These are phyloP conservation scores for Penicillium sp. DNA, from an alignment of 2,329 filamentous ascomycete genomes.

Conservation along the genomic window DNA sequence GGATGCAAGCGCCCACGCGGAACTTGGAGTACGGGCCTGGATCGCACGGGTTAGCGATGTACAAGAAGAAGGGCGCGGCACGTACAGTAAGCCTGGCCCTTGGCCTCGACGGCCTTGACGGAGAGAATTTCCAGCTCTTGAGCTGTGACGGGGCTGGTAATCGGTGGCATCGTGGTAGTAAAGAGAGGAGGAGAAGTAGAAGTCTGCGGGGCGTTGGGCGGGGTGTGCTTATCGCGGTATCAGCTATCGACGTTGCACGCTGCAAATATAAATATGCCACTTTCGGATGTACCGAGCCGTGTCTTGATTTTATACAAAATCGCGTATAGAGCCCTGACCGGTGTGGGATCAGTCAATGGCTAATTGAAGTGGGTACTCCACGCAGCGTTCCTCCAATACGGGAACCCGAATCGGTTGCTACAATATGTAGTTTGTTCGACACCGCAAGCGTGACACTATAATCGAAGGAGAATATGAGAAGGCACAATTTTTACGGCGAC, in stretches of 20 bases:
- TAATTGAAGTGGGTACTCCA: no score
- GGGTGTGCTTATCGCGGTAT: background rate
- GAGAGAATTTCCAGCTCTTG: slow-evolving; percentile 66
- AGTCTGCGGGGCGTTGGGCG: background rate
- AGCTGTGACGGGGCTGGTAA: slow-evolving; percentile 49
- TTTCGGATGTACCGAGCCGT: no score
- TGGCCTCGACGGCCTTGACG: slow-evolving; percentile 65
- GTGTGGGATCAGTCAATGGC: no score
- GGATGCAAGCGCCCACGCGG: slow-evolving; percentile 79
- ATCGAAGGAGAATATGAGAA: no score
- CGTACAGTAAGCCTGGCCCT: slow-evolving; percentile 75
- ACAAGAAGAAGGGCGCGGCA: slow-evolving; percentile 17
- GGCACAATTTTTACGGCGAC: no score
- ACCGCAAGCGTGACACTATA: no score
- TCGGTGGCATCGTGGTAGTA: slow-evolving; percentile 21
- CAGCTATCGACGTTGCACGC: background rate
- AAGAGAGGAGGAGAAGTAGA: background rate
- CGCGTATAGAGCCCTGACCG: no score
- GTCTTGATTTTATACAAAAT: no score
- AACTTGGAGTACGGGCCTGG: slow-evolving; percentile 82
- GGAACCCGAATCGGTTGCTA: no score
- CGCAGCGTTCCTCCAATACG: no score
- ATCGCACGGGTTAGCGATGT: background rate
- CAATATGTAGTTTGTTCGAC: no score
- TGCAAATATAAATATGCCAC: no score